Base-by-base conservation (phyloP, 768 basidiomycete species). In the Tulasnella sp. region DNA sequence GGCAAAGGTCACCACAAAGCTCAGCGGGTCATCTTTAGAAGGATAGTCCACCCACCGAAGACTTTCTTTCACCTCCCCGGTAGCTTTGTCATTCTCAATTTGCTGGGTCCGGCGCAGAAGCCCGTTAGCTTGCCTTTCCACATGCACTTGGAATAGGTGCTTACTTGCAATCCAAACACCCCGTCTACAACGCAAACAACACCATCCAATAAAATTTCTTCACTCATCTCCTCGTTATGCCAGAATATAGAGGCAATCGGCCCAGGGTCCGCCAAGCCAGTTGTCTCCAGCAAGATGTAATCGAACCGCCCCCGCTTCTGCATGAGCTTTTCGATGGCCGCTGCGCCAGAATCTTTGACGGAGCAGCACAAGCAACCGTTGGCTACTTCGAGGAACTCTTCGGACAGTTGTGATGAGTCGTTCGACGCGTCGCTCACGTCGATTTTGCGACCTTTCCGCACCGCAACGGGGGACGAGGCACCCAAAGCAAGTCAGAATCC, bases 341-440 rank as follows among this genome's bases (percentile, higher is more conserved):
- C 93, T 0, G 93, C 88, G 2, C 98, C 98, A 15, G 91, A 87
- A 83, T 99, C 96, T 82, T 98, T 97, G 85, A 98, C 94, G 79
- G 95, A 96, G 83, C 98, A 99, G 84, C 98, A 99, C n/a, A 99
- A 84, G 83, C 98, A 99, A 23, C 98, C 98, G 83, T 99, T 97
- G 0, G 95, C 91, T 1, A 99, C 88, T 81, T 98, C 96, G 13
- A 99, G 89, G 82, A 97, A 90, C 82, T 96, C 94, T 82, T 95
- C 92, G 0, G 91, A 91, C 69, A 89, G 86, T 71, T 90, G 90
- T 81, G 91, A 89, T 44, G 90, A 88, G 90, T 89, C 3, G 85
- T 84, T 81, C 44, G 70, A 74, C 11, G 26, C 69, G 16, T 91
- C 91, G 4, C 93, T 88, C 10, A 98, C 88, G 77, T 93, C 95